Percentiles rank a stretch among this genome's conserved stretches.
Evolutionary conservation across 1,284 basidiomycete genomes (phyloP).

Genomic region (Boletus putidus): DNA sequence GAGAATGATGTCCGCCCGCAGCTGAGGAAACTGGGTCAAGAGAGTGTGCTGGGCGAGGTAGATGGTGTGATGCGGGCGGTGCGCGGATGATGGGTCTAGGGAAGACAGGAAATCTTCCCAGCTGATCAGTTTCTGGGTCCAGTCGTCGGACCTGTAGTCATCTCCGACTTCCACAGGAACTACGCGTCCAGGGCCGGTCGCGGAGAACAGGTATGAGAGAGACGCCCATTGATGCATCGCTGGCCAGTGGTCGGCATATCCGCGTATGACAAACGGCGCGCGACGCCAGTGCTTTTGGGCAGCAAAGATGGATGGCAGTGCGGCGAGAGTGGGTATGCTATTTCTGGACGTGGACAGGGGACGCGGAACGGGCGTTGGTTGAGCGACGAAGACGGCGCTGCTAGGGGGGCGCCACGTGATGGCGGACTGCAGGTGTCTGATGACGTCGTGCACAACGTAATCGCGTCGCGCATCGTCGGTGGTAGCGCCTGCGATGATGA

Average conservation of each 20-base stretch:
- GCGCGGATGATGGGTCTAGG: conserved; percentile 46
- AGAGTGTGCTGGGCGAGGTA: conserved; percentile 94
- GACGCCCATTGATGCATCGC: conserved; percentile 73
- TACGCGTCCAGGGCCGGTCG: conserved; percentile 75
- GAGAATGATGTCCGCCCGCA: conserved; percentile 71
- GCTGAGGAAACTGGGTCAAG: conserved; percentile 78
- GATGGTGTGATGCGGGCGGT: conserved; percentile 40
- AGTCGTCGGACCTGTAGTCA: conserved; percentile 79
- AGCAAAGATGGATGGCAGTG: conserved; percentile 55
- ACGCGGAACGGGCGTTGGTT: conserved; percentile 15
- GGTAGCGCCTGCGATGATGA: conserved; percentile 79
- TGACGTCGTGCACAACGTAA: conserved; percentile 56
- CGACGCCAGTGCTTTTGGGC: conserved; percentile 49
- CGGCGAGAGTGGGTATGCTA: conserved; percentile 40
- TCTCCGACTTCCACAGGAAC: conserved; percentile 90
- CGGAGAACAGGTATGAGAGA: conserved; percentile 61
- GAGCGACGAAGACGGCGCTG: conserved; percentile 23
- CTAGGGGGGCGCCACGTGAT: conserved; percentile 12
- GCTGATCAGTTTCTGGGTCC: conserved; percentile 79
- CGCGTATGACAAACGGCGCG: conserved; percentile 72
- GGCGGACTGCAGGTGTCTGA: conserved; percentile 48
- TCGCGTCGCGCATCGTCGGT: conserved; percentile 62
- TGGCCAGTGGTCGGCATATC: conserved; percentile 66
- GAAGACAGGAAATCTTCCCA: conserved; percentile 75
- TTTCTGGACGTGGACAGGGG: conserved; percentile 30